Evolutionary conservation across 169 alveolate species (phyloP), one percentile per base, ranked within the genome.

Genomic region (Plasmodium fragile): DNA sequence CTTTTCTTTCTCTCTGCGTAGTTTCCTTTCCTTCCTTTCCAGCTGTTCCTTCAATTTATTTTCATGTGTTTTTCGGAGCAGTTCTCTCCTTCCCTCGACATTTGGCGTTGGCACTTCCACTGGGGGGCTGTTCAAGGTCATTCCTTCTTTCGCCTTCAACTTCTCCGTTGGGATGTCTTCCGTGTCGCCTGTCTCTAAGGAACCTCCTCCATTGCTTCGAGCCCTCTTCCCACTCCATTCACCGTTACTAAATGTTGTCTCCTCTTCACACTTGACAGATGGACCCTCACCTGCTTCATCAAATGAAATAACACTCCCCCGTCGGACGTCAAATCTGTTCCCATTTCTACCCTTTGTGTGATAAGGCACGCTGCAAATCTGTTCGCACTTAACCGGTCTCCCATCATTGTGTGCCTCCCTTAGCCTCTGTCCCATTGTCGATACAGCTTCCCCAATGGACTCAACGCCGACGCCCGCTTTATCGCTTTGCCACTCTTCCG

Each of bases 1-100:
- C 53, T 32, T 78, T 30, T 78, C 84, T 78, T 78, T 72, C 11
- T 78, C 84, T 28, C 84, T 78, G 4, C 59, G 6, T 32, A 78
- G 36, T n/a, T 32, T 78, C 34, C 59, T 78, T 78, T 78, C 71
- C 72, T 25, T 78, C 39, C 84, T 25, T 16, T 43, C 84, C 10
- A 39, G 22, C 2, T 43, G 8, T 78, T 78, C 84, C 34, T 32
- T 78, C 84, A 78, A n/a, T 78, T 78, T 78, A 4, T 11, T 43
- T 78, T 78, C 84, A 0, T 53, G 52, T 32, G 39, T 78, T 22
- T 4, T 78, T 22, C 28, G 71, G 1, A 39, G 22, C 25, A 78
- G 49, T 78, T 43, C 53, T 78, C 39, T 78, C 59, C 59, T 8
- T 32, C 45, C 84, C 53, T 78, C 71, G 32, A 2, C 59, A n/a